phyloP scores from a whole-genome alignment of 306 rosid genomes.

The Acacia confusa region DNA sequence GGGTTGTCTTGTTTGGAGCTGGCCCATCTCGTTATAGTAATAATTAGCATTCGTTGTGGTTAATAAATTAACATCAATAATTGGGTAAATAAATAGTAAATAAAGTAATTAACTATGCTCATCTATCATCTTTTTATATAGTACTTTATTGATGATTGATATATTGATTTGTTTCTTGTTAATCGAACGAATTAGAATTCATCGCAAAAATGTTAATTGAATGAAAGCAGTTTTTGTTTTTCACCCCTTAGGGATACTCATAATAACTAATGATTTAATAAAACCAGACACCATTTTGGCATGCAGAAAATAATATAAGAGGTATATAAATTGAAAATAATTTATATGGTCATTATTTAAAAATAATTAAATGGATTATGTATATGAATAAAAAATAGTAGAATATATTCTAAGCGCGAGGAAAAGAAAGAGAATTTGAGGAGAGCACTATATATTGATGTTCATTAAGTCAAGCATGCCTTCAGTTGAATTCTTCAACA shows the following conservation, averaged over 20 bases:
- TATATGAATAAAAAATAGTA: too few relatives aligned
- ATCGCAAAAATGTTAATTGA: background rate
- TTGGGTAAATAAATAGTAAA: background rate
- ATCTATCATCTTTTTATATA: background rate
- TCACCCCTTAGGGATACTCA: background rate
- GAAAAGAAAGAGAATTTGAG: background rate
- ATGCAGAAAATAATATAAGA: background rate
- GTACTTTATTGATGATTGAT: background rate
- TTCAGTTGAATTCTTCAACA: background rate
- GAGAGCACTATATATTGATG: background rate
- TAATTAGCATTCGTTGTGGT: background rate
- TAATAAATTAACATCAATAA: background rate
- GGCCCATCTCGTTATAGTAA: background rate
- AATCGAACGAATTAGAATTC: background rate
- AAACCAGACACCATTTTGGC: background rate
- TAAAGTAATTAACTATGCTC: background rate
- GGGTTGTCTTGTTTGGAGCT: background rate
- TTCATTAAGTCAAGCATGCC: background rate
- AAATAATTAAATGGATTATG: background rate
- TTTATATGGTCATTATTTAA: background rate
- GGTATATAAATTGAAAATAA: background rate
- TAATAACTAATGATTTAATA: background rate
- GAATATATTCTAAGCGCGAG: background rate
- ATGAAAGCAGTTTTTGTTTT: too few relatives aligned
- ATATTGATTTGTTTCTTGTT: background rate